phyloP scores from a whole-genome alignment of 2,329 filamentous ascomycete genomes.

The Monilinia laxa region DNA sequence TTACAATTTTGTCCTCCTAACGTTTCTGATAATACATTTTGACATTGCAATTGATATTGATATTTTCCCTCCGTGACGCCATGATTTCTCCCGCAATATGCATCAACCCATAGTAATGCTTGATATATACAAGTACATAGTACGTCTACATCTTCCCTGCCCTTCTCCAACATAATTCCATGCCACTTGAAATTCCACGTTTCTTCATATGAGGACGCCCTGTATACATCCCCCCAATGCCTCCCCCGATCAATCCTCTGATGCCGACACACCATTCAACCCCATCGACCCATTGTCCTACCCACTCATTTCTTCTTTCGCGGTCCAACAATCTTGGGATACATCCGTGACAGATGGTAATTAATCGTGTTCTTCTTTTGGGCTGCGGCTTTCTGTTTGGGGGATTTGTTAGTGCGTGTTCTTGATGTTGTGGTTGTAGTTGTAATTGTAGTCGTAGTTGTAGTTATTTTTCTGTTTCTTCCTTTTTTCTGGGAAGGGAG shows the following conservation, averaged over 20 bases:
- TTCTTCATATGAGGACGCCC: neutral
- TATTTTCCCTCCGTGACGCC: conserved; percentile 19
- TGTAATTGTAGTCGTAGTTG: too few species aligned
- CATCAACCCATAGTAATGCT: conserved; percentile 12
- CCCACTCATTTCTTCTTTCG: conserved; percentile 59
- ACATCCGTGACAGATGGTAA: conserved; percentile 80
- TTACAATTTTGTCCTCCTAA: neutral
- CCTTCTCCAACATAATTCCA: neutral
- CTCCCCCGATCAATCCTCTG: neutral
- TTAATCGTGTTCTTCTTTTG: conserved; percentile 80
- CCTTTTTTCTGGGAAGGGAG: too few species aligned
- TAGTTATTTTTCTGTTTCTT: too few species aligned
- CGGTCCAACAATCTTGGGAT: conserved; percentile 69
- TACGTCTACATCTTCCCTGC: neutral
- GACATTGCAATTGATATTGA: conserved; percentile 7
- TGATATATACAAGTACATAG: conserved; percentile 20
- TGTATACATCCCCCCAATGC: neutral
- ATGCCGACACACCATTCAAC: too few species aligned
- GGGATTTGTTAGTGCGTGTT: neutral
- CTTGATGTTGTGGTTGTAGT: too few species aligned
- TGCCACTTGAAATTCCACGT: neutral
- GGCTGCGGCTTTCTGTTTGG: conserved; percentile 52
- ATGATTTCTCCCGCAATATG: conserved; percentile 13
- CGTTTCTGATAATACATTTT: conserved; percentile 8
- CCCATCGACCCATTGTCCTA: neutral